Evolutionary conservation across 2,329 filamentous ascomycete genomes (phyloP), one percentile per base, ranked within the genome.

Genomic region (Basipetospora sp.): DNA sequence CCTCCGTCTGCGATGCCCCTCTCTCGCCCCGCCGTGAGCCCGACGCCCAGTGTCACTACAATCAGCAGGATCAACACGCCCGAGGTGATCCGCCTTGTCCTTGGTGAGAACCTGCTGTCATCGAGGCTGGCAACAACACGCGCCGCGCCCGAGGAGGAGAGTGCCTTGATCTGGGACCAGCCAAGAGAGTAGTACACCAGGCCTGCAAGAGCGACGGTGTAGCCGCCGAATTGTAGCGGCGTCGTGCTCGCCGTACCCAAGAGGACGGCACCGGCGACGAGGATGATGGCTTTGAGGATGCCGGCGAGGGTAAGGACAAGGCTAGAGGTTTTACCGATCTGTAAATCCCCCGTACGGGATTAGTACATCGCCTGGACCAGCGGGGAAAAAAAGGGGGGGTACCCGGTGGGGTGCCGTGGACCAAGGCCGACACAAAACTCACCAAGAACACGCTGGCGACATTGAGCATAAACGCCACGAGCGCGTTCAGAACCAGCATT

Each of bases 321-420:
- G 40, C 80, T 81, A 2, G 84, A 92, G 6, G 84, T 92, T 61
- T 83, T 86, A 54, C 84, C 83, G 50, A 92, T 92, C 81, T 88
- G 49, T 37, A 15, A 6, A 6, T 25, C n/a, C n/a, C n/a, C n/a
- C n/a, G n/a, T 9, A 26, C n/a, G 20, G 14, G 18, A 33, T 48
- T 43, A 51, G 42, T 26, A n/a, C n/a, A n/a, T n/a, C n/a, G n/a
- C n/a, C n/a, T n/a, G n/a, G n/a, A n/a, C n/a, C 14, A 29, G 19
- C n/a, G 14, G 14, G 11, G 22, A 29, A 38, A 31, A 39, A 35
- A 17, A 13, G 29, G 4, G 8, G 10, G 11, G 35, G 18, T 22
- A 18, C 15, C 15, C 20, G 30, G 5, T 3, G 22, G 22, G 22
- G 22, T 25, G 18, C n/a, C 4, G 20, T 22, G 27, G 29, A 29